Conservation (phyloP, 306 rosid species). For the Mimosa bimucronata region DNA sequence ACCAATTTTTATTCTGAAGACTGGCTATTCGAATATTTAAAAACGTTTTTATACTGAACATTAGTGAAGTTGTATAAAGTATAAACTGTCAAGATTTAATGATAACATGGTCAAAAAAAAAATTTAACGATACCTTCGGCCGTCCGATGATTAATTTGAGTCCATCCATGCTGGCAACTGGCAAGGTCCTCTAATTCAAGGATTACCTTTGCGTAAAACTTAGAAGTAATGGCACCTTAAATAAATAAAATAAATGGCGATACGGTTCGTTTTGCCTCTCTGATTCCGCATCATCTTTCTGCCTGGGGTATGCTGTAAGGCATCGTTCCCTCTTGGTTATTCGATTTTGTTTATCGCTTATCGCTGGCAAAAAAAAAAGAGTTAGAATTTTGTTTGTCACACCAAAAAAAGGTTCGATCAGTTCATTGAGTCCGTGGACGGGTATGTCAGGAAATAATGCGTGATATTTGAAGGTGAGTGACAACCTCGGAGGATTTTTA, state of each 20-base stretch:
- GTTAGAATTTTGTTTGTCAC: neutral
- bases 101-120: too few relatives aligned
- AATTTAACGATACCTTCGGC: neutral
- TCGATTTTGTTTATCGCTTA: too few relatives aligned
- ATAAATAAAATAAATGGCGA: too few relatives aligned
- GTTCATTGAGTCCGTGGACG: slow-evolving; percentile 2
- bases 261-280: too few relatives aligned
- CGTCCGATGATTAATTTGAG: neutral
- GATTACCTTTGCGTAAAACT: neutral
- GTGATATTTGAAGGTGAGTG: neutral
- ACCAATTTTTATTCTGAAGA: neutral
- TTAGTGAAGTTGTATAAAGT: too few relatives aligned
- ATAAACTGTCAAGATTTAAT: neutral
- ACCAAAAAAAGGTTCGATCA: neutral
- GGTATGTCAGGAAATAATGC: slow-evolving; percentile 15
- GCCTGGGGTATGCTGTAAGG: too few relatives aligned
- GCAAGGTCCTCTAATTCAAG: neutral
- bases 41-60: neutral
- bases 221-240: too few relatives aligned
- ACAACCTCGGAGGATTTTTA: neutral
- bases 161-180: neutral
- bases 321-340: too few relatives aligned
- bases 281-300: too few relatives aligned
- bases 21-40: neutral
- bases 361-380: too few relatives aligned